These are phyloP conservation scores for Ogataea paradorogensis DNA, from an alignment of 805 yeast species.

Conservation along the genomic window DNA sequence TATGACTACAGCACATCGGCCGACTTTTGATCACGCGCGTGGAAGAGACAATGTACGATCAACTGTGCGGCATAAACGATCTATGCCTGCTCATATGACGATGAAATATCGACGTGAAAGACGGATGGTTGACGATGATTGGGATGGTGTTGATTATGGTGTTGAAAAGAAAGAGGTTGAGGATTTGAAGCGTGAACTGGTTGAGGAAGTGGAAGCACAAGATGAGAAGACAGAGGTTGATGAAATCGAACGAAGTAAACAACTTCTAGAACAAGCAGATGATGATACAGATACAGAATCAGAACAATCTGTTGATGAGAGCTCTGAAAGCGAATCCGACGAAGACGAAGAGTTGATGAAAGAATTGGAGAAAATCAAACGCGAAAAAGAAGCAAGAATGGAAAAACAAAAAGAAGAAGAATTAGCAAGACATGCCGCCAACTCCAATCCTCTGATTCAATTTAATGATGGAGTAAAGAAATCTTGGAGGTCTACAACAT, in stretches of 20 bases:
- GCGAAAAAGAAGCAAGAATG: constrained; percentile 32
- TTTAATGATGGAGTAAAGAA: constrained; percentile 13
- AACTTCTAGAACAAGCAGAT: constrained; percentile 17
- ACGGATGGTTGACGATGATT: constrained; percentile 20
- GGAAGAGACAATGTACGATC: constrained; percentile 47
- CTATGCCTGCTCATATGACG: constrained; percentile 52
- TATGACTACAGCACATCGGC: constrained; percentile 71
- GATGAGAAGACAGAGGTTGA: too few relatives aligned
- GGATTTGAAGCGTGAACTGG: constrained; percentile 19
- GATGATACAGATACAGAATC: constrained; percentile 27
- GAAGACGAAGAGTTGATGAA: constrained; percentile 39
- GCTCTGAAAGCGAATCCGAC: constrained; percentile 16
- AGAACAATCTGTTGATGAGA: constrained; percentile 13
- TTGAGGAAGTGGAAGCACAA: constrained; percentile 1
- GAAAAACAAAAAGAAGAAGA: constrained; percentile 28
- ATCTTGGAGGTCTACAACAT: constrained; percentile 38
- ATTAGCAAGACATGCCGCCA: constrained; percentile 21
- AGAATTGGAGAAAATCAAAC: constrained; percentile 39
- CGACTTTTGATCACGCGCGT: constrained; percentile 63
- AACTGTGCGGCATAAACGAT: constrained; percentile 49
- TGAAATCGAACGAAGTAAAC: constrained; percentile 32
- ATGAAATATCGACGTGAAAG: constrained; percentile 43
- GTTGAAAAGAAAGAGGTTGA: constrained; percentile 16
- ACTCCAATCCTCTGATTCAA: constrained; percentile 28
- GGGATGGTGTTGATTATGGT: constrained; percentile 40